Evolutionary conservation across 306 rosid species (phyloP), one percentile per base, ranked within the genome.

Genomic region (Prinsepia uniflora): DNA sequence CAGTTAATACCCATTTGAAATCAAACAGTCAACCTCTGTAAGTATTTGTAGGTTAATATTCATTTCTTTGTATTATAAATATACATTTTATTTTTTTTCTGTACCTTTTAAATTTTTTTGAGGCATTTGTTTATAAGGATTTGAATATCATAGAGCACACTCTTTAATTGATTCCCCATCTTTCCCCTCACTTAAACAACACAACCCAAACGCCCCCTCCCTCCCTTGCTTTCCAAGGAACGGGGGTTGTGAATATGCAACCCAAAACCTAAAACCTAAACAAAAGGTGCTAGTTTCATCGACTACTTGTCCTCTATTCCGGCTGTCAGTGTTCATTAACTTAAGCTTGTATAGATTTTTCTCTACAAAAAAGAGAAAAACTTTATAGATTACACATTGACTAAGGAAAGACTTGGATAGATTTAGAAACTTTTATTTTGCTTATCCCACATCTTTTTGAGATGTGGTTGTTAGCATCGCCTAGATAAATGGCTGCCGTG

Each of bases 11-110:
- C 75, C 73, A n/a, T 39, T 67, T 36, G 41, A 67, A 78, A 68
- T 84, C 86, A 47, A 71, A 65, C 59, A 85, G 65, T 71, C 84
- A 54, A 68, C 84, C 81, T 53, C 58, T 58, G 98, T 90, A 76
- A 81, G 98, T 83, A 9, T 70, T 78, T 74, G 59, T 30, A 59
- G 34, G 34, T 59, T 10, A 34, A 59, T 59, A 5, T 43, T 65
- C 22, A 13, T 11, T 20, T 65, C 18, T 20, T 36, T 43, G 54
- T 43, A 64, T 10, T 19, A 64, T 9, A 19, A n/a, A 17, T 6
- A 9, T 64, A 11, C n/a, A 10, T 10, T 43, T 19, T 49, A 9
- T 15, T 6, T 49, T 49, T 49, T 49, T 57, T 47, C 60, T 50
- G 7, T 72, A 34, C 77, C 79, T 70, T 59, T 22, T 4, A 8